These are phyloP conservation scores for Wickerhamomyces xylosicus DNA, from an alignment of 805 yeast genomes.

Conservation along the genomic window DNA sequence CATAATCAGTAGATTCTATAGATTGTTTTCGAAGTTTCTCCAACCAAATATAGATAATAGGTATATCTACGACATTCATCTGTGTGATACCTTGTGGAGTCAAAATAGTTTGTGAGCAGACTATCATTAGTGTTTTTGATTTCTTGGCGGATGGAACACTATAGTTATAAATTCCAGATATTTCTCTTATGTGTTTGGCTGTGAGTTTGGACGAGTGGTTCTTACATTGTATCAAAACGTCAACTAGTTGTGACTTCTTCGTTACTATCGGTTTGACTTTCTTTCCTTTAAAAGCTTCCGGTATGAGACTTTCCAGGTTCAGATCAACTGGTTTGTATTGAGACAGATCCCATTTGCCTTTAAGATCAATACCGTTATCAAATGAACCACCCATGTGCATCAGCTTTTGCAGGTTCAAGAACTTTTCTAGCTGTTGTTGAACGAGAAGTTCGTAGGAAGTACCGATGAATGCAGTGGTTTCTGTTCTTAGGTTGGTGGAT, in stretches of 20 bases:
- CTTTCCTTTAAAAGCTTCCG: conserved; percentile 4
- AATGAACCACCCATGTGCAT: conserved; percentile 16
- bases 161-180: conserved; percentile 14
- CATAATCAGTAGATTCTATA: not conserved
- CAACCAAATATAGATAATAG: conserved; percentile 14
- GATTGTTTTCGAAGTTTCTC: conserved; percentile 3
- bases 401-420: conserved; percentile 4
- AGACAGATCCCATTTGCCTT: conserved; percentile 13
- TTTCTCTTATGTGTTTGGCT: conserved; percentile 18
- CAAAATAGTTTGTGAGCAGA: conserved; percentile 14
- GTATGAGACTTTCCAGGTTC: not conserved
- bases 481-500: conserved; percentile 8
- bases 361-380: conserved; percentile 18
- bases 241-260: conserved; percentile 4
- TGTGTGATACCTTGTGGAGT: conserved; percentile 15
- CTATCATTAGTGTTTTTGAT: conserved; percentile 11
- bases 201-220: conserved; percentile 14
- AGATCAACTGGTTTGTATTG: not conserved
- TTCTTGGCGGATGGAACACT: conserved; percentile 8
- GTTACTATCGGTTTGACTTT: conserved; percentile 6
- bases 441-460: conserved; percentile 17
- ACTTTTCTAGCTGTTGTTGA: conserved; percentile 5
- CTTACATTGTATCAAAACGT: conserved; percentile 18
- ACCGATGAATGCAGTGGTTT: conserved; percentile 16
- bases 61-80: conserved; percentile 11